Evolutionary conservation across 2,329 filamentous ascomycete species (phyloP), one percentile per base, ranked within the genome.

Genomic region (Clonostachys rhizophaga): DNA sequence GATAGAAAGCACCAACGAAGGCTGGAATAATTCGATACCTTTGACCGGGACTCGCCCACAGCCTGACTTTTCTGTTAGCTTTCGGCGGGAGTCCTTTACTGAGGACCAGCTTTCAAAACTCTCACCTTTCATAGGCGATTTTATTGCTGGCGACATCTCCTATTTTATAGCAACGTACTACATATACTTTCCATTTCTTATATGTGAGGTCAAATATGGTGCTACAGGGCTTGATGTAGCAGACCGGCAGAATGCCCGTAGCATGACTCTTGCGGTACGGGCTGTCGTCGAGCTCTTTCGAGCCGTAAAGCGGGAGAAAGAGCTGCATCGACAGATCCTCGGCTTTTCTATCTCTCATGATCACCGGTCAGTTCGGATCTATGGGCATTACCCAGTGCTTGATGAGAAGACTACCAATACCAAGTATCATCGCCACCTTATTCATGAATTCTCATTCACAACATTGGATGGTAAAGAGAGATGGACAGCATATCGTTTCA

Each of bases 101-200:
- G 45, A 65, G 0, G 58, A 67, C 9, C 69, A 75, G 54, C 62
- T 72, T 6, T 39, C 55, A 13, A 75, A 67, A 57, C 53, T 75
- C 9, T 43, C 53, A 17, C 64, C 65, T 6, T 66, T 64, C 40
- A 54, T 67, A 45, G 57, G 62, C 47, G 51, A 68, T 53, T 52
- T 24, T 3, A 24, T 24, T 9, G 24, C 24, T 24, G 24, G 24
- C 7, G 24, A 24, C 8, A 7, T 24, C 46, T 74, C 63, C 20
- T 65, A 55, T 50, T 73, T 75, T 48, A 68, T 70, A 58, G 65
- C 57, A n/a, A 75, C 67, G 13, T 68, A 61, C 46, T 56, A 66
- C 6, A 72, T 74, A 58, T 71, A 69, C 58, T 75, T 79, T 51
- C 71, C 71, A 4, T 78, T 76, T 51, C 58, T 78, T 0, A 67